Base-by-base conservation (phyloP, 2,329 filamentous ascomycete genomes). In the Aspergillus amoenus region DNA sequence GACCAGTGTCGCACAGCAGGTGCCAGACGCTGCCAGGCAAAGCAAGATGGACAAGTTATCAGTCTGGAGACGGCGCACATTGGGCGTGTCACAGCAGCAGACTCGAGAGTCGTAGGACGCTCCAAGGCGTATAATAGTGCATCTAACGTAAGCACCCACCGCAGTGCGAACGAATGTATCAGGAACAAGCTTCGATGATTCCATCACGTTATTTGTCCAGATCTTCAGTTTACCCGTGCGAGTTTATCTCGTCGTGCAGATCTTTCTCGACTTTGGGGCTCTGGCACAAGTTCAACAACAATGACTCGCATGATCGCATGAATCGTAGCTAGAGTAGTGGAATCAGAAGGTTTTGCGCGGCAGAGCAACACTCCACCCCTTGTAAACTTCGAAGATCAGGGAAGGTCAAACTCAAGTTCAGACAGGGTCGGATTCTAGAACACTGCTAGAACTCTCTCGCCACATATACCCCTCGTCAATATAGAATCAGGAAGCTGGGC, bases 201-300 rank as follows among this genome's bases (percentile, higher is more conserved):
- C 24, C 27, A 30, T 30, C 27, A 30, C 9, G 2, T 9, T 3
- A 30, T 30, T 11, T 11, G 27, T 21, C 27, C 11, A 32, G 48
- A 51, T 43, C 47, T 49, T 49, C 30, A 13, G 21, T 50, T 41
- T 37, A 2, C 7, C 15, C 34, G 30, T n/a, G 13, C n/a, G 44
- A 47, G 44, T 50, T 41, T 24, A 50, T 50, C 47, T 50, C 12
- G 34, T 15, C 8, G 21, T 37, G 50, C 41, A 52, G 50, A 52
- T 52, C 50, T 17, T 45, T 32, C 39, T 52, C 32, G 37, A n/a
- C 15, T 5, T 17, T 45, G 43, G 43, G 24, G 12, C 13, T 22
- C 47, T 17, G 32, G 13, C 13, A 40, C 22, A 24, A 37, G 45
- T 21, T 40, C 22, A 39, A n/a, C 34, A 22, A 17, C 12, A 15